Evolutionary conservation across 768 basidiomycete species (phyloP), one percentile per base, ranked within the genome.

Genomic region (Phanerodontia chrysosporium): DNA sequence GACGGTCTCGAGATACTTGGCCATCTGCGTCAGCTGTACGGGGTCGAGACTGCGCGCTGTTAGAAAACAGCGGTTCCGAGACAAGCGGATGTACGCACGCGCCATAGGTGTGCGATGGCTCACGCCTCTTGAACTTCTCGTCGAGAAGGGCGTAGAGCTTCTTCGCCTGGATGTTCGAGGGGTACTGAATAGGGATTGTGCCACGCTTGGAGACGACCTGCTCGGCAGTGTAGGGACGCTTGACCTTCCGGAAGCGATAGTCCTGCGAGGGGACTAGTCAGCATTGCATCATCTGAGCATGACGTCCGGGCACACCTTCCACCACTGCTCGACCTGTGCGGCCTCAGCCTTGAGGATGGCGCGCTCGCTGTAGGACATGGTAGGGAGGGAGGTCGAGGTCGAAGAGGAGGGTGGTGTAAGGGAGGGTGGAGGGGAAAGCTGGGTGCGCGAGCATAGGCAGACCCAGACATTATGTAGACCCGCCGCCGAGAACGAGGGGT

Each of bases 11-110:
- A 98, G 89, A 73, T 98, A 92, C 71, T 91, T 92, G 25, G 96
- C 95, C 97, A 99, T 99, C 75, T 99, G 97, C 0, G 95, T 98
- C 51, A 98, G 83, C 74, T 99, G 97, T 6, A 99, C 94, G 0
- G 95, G 92, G 72, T 99, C 97, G 64, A 99, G 87, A 22, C 96
- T 98, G 65, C n/a, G 55, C 5, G n/a, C 44, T 49, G 58, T 51
- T 1, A 45, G 45, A 49, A 29, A 28, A 49, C 32, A 29, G 13
- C 32, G n/a, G n/a, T n/a, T n/a, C n/a, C 48, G 55, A 22, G 28
- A 49, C 21, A 12, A 21, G 18, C n/a, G 21, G 25, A 12, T 22
- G 5, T 45, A 89, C 95, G 83, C 72, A 98, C 94, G 95, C 95
- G 77, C 97, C 97, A 69, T 98, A 99, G 62, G 97, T 99, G 71